Conservation (phyloP, 768 basidiomycete species). For the Lactarius akahatsu region DNA sequence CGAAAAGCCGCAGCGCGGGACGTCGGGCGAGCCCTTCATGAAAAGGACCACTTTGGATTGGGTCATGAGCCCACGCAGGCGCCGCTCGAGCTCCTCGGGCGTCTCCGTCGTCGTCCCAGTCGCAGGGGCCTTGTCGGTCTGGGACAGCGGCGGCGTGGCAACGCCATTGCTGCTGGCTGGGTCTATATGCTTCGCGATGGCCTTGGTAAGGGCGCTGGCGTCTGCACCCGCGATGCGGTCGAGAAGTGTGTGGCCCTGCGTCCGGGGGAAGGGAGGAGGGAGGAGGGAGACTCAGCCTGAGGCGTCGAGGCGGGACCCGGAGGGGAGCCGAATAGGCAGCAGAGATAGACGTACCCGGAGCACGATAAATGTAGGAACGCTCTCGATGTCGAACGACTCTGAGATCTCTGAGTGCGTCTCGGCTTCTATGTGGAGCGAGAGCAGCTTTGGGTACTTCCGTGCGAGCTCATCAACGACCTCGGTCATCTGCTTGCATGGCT, state of each 20-base stretch:
- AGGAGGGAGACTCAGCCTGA: background rate
- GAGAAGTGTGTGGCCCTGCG: slow-evolving; percentile 86
- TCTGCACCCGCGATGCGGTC: slow-evolving; percentile 79
- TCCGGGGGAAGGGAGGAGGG: slow-evolving; percentile 21
- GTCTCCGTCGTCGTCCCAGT: slow-evolving; percentile 41
- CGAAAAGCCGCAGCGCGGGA: slow-evolving; percentile 62
- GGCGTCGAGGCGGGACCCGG: background rate
- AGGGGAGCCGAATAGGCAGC: background rate
- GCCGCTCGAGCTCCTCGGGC: slow-evolving; percentile 60
- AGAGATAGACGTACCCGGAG: slow-evolving; percentile 56
- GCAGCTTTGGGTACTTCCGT: slow-evolving; percentile 60
- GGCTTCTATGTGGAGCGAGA: slow-evolving; percentile 78
- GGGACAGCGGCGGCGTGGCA: slow-evolving; percentile 45
- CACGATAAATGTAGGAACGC: slow-evolving; percentile 83
- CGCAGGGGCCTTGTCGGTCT: slow-evolving; percentile 42
- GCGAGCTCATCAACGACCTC: slow-evolving; percentile 71
- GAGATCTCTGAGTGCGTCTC: slow-evolving; percentile 74
- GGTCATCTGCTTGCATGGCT: slow-evolving; percentile 89
- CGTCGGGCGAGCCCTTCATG: slow-evolving; percentile 63
- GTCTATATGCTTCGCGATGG: slow-evolving; percentile 58
- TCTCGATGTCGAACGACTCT: slow-evolving; percentile 88
- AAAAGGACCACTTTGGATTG: slow-evolving; percentile 60
- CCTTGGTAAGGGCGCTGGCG: slow-evolving; percentile 56
- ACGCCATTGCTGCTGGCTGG: slow-evolving; percentile 16
- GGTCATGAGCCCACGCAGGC: slow-evolving; percentile 73